Evolutionary conservation across 169 alveolate species (phyloP).

Genomic region (Plasmodium falciparum): DNA sequence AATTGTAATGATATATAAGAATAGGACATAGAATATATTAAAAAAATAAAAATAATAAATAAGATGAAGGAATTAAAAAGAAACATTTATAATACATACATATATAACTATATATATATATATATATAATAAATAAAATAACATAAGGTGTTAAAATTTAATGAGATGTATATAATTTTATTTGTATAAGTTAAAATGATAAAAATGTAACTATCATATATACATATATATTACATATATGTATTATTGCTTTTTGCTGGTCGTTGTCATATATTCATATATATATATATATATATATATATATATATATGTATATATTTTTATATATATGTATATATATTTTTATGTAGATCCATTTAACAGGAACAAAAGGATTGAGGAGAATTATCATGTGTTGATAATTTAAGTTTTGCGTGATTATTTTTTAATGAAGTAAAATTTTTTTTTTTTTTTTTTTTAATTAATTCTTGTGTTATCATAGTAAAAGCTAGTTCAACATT

Average conservation of each 20-base stretch:
- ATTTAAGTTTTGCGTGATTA: slow-evolving; percentile 48
- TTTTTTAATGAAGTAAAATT: slow-evolving; percentile 1
- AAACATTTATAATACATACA: not conserved
- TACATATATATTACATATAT: too few species aligned
- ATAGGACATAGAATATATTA: not conserved
- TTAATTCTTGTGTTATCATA: slow-evolving; percentile 78
- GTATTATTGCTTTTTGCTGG: too few species aligned
- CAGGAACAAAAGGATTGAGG: slow-evolving; percentile 33
- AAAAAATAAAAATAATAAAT: not conserved
- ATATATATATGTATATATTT: too few species aligned
- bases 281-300: too few species aligned
- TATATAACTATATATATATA: not conserved
- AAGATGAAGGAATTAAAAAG: not conserved
- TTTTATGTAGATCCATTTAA: not conserved
- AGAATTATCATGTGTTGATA: slow-evolving; percentile 16
- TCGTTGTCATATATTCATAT: too few species aligned
- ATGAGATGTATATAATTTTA: too few species aligned
- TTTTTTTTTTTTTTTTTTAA: slow-evolving; percentile 66
- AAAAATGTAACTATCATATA: too few species aligned
- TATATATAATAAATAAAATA: not conserved
- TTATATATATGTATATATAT: too few species aligned
- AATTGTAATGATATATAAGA: not conserved
- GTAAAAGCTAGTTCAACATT: slow-evolving; percentile 89
- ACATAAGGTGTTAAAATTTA: too few species aligned
- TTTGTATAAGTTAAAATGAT: too few species aligned